Evolutionary conservation across 192 early-diverging fungal species (phyloP), one percentile per base, ranked within the genome.

Genomic region (Entomortierella chlamydospora): DNA sequence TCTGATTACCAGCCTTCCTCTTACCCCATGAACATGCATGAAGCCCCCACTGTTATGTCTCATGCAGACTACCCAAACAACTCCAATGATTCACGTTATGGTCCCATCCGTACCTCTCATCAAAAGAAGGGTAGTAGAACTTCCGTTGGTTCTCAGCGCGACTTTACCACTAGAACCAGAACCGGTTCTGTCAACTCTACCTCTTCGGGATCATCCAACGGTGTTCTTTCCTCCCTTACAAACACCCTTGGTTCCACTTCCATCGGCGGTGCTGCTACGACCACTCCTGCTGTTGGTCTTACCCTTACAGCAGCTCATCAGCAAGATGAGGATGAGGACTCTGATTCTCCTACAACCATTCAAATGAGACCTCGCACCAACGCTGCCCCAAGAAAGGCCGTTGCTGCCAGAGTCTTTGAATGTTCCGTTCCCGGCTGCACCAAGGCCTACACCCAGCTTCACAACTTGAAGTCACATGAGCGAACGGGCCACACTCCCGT

Each of bases 401-500:
- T 79, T 5, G 76, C 76, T 18, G 76, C 76, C 62, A 82, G 83
- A 52, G 85, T 87, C 33, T 90, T 88, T 62, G 74, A 71, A 12
- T 83, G 73, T 58, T 70, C 74, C 12, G 60, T 83, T 18, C 68
- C 70, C 20, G 82, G 71, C 12, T 83, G 82, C 64, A 63, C 66
- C 33, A 81, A 83, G 61, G 72, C 78, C 13, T 81, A 77, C 54
- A 80, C 79, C 0, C 76, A 83, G 41, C 72, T 83, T 31, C 72
- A 74, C 42, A 83, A 83, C 39, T 31, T 83, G 13, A 80, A 83
- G 61, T 81, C 82, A 5, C 83, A 82, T 60, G 68, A 88, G 73
- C 80, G 88, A 13, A 90, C 88, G 12, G 88, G 88, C 12, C 87
- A 90, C 49, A 79, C 76, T 0, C 76, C 76, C 11, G 68, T 79